A percentile compares a stretch with the other conserved stretches of the same genome.
Evolutionary conservation across 352 stramenopile genomes (phyloP).

Genomic region (Lagenidium giganteum): DNA sequence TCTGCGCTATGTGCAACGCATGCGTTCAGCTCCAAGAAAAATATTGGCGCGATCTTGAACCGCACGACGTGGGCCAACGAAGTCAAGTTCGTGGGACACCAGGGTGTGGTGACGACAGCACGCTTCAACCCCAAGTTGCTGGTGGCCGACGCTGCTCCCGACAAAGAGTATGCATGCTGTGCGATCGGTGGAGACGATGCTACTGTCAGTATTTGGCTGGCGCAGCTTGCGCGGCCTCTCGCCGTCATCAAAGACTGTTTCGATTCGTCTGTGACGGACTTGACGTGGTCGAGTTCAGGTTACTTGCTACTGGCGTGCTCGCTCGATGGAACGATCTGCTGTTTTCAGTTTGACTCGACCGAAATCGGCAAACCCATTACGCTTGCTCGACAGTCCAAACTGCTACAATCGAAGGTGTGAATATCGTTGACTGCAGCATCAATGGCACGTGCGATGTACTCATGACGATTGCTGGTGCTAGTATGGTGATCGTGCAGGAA

Average conservation of each 20-base stretch:
- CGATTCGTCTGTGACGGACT: constrained; percentile 75
- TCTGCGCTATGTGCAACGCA: constrained; percentile 78
- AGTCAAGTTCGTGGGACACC: constrained; percentile 82
- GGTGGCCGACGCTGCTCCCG: constrained; percentile 43
- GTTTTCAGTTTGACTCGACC: constrained; percentile 61
- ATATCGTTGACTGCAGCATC: no score
- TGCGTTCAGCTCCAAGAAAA: constrained; percentile 85
- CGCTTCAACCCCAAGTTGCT: constrained; percentile 76
- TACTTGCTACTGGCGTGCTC: constrained; percentile 69
- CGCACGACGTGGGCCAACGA: constrained; percentile 78
- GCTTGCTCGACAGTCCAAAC: constrained; percentile 64
- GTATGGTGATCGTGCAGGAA: constrained; percentile 78
- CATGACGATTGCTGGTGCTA: constrained; percentile 16
- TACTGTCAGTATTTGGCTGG: constrained; percentile 83
- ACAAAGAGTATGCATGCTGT: constrained; percentile 86
- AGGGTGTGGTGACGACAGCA: constrained; percentile 70
- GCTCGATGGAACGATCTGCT: constrained; percentile 80
- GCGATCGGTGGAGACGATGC: constrained; percentile 77
- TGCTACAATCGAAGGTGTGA: constrained; percentile 70
- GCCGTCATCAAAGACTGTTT: constrained; percentile 83
- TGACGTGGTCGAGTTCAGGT: constrained; percentile 56
- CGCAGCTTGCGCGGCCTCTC: constrained; percentile 67
- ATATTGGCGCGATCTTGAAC: constrained; percentile 74
- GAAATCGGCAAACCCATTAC: constrained; percentile 74
- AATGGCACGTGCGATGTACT: constrained; percentile 4